These are phyloP conservation scores for Spergularia marina DNA, from an alignment of 148 eudicot species.

Conservation along the genomic window DNA sequence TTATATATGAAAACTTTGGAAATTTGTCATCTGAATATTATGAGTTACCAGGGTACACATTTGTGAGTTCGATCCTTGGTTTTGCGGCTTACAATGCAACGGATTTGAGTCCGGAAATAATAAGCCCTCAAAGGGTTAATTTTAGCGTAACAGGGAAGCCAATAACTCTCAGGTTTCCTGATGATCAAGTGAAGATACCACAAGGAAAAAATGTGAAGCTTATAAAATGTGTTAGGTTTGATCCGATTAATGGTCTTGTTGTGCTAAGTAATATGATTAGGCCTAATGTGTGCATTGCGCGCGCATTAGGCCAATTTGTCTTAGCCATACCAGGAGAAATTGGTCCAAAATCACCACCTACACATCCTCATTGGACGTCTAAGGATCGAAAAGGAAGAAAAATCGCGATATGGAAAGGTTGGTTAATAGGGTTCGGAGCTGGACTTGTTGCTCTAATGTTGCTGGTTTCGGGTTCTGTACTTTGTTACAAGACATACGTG, in stretches of 20 bases:
- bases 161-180: constrained; percentile 45
- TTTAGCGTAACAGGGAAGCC: constrained; percentile 29
- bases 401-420: constrained; percentile 41
- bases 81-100: constrained; percentile 44
- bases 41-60: constrained; percentile 46
- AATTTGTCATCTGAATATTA: constrained; percentile 61
- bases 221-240: constrained; percentile 53
- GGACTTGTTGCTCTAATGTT: constrained; percentile 45
- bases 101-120: neutral
- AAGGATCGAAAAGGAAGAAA: constrained; percentile 16
- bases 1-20: constrained; percentile 61
- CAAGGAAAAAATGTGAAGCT: constrained; percentile 1
- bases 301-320: constrained; percentile 53
- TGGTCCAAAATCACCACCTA: neutral
- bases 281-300: constrained; percentile 37
- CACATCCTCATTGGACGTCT: constrained; percentile 6
- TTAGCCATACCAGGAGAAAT: constrained; percentile 36
- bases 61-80: constrained; percentile 55
- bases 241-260: constrained; percentile 29
- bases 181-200: constrained; percentile 12
- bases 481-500: constrained; percentile 24
- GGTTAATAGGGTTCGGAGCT: constrained; percentile 51
- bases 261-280: constrained; percentile 41
- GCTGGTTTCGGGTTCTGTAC: constrained; percentile 22
- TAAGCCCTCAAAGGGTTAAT: constrained; percentile 23